Percentiles rank a stretch among this genome's conserved stretches.
These are phyloP conservation scores for Zymoseptoria crescenta DNA, from an alignment of 2,329 filamentous ascomycete species.

Conservation along the genomic window DNA sequence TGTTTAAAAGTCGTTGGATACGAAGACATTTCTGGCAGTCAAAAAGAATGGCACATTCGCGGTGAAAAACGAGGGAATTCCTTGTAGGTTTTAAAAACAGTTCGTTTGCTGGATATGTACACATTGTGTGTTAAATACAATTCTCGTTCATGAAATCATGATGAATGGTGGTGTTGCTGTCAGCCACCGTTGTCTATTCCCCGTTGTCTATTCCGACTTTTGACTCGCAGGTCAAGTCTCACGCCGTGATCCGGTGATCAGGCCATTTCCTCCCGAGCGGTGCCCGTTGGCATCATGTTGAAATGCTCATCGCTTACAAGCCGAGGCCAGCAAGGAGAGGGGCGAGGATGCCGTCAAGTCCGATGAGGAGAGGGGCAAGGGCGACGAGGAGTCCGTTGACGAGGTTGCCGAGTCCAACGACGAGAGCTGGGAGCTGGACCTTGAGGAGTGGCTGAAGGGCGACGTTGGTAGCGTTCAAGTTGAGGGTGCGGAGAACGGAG, in stretches of 20 bases:
- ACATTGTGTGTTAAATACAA: too few relatives aligned
- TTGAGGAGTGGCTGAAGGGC: constrained; percentile 9
- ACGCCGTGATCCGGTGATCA: background rate
- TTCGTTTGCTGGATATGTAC: too few relatives aligned
- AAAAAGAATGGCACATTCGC: too few relatives aligned
- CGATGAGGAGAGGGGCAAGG: constrained; percentile 1
- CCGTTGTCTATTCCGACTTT: background rate
- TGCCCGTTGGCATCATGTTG: background rate
- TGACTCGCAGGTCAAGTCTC: background rate
- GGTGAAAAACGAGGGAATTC: too few relatives aligned
- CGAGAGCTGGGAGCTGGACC: constrained; percentile 5
- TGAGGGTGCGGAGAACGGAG: constrained; percentile 6
- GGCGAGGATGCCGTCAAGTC: constrained; percentile 5
- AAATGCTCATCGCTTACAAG: background rate
- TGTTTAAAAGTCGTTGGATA: too few relatives aligned
- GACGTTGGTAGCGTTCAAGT: constrained; percentile 1
- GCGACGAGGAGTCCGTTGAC: constrained; percentile 4
- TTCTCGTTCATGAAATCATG: too few relatives aligned
- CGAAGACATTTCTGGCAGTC: too few relatives aligned
- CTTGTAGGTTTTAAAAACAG: too few relatives aligned
- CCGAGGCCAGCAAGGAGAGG: constrained; percentile 2
- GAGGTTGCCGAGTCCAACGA: constrained; percentile 1
- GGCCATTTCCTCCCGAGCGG: background rate
- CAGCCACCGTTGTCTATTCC: background rate
- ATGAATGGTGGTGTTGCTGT: too few relatives aligned